A percentile compares a stretch with the other conserved stretches of the same genome.
Evolutionary conservation across 208 protist species (phyloP).

Genomic region (Herpetomonas muscarum): DNA sequence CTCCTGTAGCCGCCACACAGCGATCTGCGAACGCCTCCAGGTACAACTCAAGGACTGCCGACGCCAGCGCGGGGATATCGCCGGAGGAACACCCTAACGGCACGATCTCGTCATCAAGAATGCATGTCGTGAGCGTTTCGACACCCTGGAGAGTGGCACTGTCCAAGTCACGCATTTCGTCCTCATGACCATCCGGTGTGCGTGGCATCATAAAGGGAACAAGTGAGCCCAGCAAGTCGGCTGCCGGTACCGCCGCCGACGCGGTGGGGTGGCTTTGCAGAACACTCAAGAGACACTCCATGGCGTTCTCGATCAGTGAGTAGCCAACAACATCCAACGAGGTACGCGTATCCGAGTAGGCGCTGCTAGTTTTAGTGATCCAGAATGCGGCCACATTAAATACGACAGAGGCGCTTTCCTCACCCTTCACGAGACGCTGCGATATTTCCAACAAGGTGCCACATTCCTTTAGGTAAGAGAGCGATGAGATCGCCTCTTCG

Average conservation of each 20-base stretch:
- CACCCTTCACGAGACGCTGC: neutral
- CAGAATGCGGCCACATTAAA: neutral
- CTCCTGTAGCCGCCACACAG: neutral
- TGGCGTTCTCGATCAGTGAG: conserved; percentile 24
- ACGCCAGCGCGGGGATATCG: conserved; percentile 27
- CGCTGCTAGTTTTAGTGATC: neutral
- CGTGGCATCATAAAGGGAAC: conserved; percentile 34
- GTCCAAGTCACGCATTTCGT: neutral
- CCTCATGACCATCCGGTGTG: neutral
- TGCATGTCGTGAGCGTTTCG: conserved; percentile 17
- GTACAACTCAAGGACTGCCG: conserved; percentile 46
- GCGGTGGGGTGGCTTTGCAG: conserved; percentile 43
- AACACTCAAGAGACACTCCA: conserved; percentile 39
- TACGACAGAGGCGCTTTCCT: neutral
- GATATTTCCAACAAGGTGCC: neutral
- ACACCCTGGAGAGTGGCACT: conserved; percentile 11
- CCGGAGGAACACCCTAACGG: conserved; percentile 57
- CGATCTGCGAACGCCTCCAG: conserved; percentile 18
- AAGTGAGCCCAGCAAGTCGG: conserved; percentile 24
- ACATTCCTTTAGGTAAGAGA: neutral
- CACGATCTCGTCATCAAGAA: conserved; percentile 54
- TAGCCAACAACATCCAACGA: neutral
- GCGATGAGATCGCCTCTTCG: too few species aligned
- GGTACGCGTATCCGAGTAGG: neutral
- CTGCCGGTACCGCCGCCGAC: conserved; percentile 13